Evolutionary conservation across 164 flowering plant species (phyloP).

Genomic region (Umbilicus rupestris): DNA sequence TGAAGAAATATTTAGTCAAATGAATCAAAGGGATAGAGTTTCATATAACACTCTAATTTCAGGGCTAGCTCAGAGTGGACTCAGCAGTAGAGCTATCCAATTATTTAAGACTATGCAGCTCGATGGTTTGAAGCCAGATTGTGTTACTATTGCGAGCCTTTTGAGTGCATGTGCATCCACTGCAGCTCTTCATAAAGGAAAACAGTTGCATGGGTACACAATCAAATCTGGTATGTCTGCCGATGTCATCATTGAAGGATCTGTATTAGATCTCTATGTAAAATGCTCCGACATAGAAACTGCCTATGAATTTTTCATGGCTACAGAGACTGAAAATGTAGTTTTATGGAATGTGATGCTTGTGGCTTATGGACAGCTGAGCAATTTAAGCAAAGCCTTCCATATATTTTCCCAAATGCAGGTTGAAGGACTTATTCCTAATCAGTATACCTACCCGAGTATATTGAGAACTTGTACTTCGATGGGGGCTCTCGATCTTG

Average conservation of each 20-base stretch:
- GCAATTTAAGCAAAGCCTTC: slow-evolving; percentile 19
- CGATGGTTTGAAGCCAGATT: slow-evolving; percentile 25
- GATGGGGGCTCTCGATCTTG: slow-evolving; percentile 22
- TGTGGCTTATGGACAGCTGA: slow-evolving; percentile 31
- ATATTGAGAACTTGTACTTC: slow-evolving; percentile 31
- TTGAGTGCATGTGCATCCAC: slow-evolving; percentile 24
- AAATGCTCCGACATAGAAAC: slow-evolving; percentile 30
- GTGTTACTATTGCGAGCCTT: slow-evolving; percentile 29
- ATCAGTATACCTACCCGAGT: slow-evolving; percentile 33
- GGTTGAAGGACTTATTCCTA: slow-evolving; percentile 25
- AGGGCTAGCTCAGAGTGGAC: slow-evolving; percentile 29
- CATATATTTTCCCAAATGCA: slow-evolving; percentile 22
- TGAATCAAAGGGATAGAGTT: slow-evolving; percentile 22
- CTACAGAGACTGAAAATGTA: slow-evolving; percentile 25
- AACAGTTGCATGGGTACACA: slow-evolving; percentile 25
- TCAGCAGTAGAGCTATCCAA: slow-evolving; percentile 20
- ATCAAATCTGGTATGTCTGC: slow-evolving; percentile 24
- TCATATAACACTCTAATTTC: slow-evolving; percentile 34
- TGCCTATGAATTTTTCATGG: slow-evolving; percentile 22
- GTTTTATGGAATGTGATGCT: slow-evolving; percentile 40
- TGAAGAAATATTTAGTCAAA: slow-evolving; percentile 23
- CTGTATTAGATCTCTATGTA: slow-evolving; percentile 33
- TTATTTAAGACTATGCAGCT: slow-evolving; percentile 28
- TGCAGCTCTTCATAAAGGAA: slow-evolving; percentile 20
- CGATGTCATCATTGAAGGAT: slow-evolving; percentile 33